Base-by-base conservation (phyloP, 192 early-diverging fungal genomes). In the Coemansia sp. region DNA sequence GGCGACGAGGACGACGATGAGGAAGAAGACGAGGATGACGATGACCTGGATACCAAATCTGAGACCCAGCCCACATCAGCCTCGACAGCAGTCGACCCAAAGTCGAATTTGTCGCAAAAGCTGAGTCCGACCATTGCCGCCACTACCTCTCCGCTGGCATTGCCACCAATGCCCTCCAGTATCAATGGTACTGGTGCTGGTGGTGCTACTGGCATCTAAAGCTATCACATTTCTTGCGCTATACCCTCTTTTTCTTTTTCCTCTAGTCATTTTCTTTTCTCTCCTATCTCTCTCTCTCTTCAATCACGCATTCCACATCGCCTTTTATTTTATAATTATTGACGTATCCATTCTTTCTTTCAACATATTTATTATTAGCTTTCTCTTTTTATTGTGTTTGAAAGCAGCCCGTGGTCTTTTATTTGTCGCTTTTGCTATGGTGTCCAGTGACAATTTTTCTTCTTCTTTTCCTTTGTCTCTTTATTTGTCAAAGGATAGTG, bases 151-250 rank as follows among this genome's bases (percentile, higher is more conserved):
- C 63, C 69, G n/a, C 66, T 80, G 33, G 52, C 66, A 15, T 66
- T 77, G 57, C 79, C 79, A 5, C 68, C 75, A 8, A 67, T 70
- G 68, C 72, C 73, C 5, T 47, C 79, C 22, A 54, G 49, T 61
- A 41, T 66, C 33, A 76, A 77, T 22, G 57, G 67, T 51, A 2
- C 27, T 34, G 16, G 24, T 49, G 27, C 27, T 34, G 16, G 24
- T 49, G 51, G 34, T 18, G 43, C 52, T 12, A 36, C 33, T n/a
- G 57, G 57, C 57, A 18, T 60, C 54, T 73, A 31, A 31, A 49
- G 8, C 24, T 29, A 44, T 27, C 44, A 41, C 20, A 8, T 10
- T 10, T 40, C 18, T 46, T 27, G 27, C 13, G 31, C 63, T 20
- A 41, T 52, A 22, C 49, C 43, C 43, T 49, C 15, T 41, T 61